Conservation (phyloP, 306 rosid species). For the Vicia villosa region DNA sequence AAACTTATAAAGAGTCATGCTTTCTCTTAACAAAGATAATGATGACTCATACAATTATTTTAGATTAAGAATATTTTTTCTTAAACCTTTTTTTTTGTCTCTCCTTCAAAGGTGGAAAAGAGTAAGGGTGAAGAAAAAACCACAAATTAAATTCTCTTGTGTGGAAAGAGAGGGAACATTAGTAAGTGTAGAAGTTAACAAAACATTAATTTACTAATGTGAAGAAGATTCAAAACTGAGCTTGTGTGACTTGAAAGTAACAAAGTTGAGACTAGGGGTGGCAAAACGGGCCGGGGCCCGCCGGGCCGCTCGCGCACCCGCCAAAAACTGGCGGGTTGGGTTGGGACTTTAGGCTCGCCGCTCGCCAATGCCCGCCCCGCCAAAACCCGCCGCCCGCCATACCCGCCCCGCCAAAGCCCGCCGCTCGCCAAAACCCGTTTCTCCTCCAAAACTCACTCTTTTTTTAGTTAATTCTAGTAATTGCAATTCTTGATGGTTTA, state of each 20-base stretch:
- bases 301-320: no score
- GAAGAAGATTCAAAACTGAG: not conserved
- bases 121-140: not conserved
- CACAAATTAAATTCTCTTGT: not conserved
- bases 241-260: not conserved
- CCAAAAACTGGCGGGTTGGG: no score
- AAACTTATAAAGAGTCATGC: not conserved
- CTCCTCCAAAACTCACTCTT: no score
- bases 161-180: not conserved
- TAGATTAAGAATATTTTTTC: not conserved
- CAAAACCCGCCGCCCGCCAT: no score
- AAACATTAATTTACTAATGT: not conserved
- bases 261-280: no score
- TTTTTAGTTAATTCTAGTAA: no score
- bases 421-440: no score
- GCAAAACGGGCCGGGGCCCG: no score
- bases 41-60: not conserved
- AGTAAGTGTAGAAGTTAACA: not conserved
- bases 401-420: no score
- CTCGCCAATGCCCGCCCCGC: no score
- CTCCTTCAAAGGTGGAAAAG: not conserved
- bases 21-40: not conserved
- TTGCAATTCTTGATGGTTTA: no score
- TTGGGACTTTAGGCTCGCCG: no score
- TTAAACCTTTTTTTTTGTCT: not conserved